Evolutionary conservation across 352 stramenopile genomes (phyloP), one percentile per base, ranked within the genome.

Genomic region (Globisporangium cystogenes): DNA sequence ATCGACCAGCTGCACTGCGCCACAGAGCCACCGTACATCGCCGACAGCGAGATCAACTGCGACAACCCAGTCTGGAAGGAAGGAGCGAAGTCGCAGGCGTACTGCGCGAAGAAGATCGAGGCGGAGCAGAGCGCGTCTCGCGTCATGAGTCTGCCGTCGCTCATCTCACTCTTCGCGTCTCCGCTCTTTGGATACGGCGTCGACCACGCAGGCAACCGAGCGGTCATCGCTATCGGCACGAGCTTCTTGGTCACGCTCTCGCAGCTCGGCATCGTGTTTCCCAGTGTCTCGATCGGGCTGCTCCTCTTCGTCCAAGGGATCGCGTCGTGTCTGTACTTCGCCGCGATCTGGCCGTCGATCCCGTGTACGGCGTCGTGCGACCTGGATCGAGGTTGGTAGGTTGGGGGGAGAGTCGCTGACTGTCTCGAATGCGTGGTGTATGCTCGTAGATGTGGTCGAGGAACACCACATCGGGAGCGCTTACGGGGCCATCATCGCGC

Each of bases 331-430:
- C 55, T 93, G 12, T 95, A 86, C 66, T 87, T 87, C 26, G 70
- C 87, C 11, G 79, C 83, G 4, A 53, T 96, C 10, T 96, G 87
- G 87, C 87, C 87, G 3, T 87, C 74, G 0, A 86, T 96, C 37
- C 76, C 81, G 56, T 76, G 68, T 76, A 67, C 16, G 64, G 33
- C 6, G 11, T 20, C 3, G 1, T 20, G 12, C 33, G 33, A 39
- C 3, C 12, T 5, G 33, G 12, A 39, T 16, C 33, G 33, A 12
- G 29, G 14, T 26, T 23, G n/a, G 36, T 20, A 2, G 11, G 37
- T 43, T 41, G 36, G 36, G 39, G n/a, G 11, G 18, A 26, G 20
- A 12, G 40, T 18, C 8, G 12, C n/a, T 23, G 40, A 12, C n/a
- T 18, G 18, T n/a, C 21, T 14, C 10, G 41, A 51, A 12, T 27